phyloP scores from a whole-genome alignment of 2,329 filamentous ascomycete genomes.

The Talaromyces piceae region DNA sequence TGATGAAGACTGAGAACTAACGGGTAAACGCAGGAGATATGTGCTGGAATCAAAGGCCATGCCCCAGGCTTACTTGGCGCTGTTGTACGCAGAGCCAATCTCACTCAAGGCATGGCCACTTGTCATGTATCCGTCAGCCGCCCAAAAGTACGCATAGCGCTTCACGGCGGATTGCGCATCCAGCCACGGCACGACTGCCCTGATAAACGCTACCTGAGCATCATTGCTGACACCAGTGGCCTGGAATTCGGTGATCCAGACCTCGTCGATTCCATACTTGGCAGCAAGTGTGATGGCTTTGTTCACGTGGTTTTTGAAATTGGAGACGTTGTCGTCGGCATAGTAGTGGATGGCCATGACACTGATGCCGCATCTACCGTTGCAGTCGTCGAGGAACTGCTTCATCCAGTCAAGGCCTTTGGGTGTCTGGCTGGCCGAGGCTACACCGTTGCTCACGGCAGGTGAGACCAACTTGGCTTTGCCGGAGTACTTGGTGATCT shows the following conservation, averaged over 20 bases:
- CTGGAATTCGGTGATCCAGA: slow-evolving; percentile 43
- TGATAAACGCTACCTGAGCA: slow-evolving; percentile 28
- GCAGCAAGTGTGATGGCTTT: slow-evolving; percentile 28
- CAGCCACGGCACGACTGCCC: slow-evolving; percentile 31
- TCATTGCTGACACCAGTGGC: slow-evolving; percentile 19
- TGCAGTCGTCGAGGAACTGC: slow-evolving; percentile 32
- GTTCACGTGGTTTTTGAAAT: slow-evolving; percentile 16
- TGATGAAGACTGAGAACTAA: not conserved
- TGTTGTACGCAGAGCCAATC: slow-evolving; percentile 24
- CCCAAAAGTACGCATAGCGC: slow-evolving; percentile 39
- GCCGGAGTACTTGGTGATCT: slow-evolving; percentile 31
- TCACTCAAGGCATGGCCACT: slow-evolving; percentile 19
- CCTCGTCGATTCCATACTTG: slow-evolving; percentile 26
- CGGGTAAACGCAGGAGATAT: not conserved
- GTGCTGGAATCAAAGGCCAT: not conserved
- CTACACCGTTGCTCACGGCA: slow-evolving; percentile 32
- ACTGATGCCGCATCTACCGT: slow-evolving; percentile 29
- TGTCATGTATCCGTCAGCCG: slow-evolving; percentile 25
- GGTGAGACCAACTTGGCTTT: slow-evolving; percentile 36
- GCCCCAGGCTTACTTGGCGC: not conserved
- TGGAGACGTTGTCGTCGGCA: slow-evolving; percentile 14
- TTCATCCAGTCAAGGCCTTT: slow-evolving; percentile 36
- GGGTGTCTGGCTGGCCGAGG: too few species aligned
- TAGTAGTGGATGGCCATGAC: slow-evolving; percentile 44
- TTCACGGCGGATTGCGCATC: slow-evolving; percentile 29